Percentiles rank a stretch among this genome's conserved stretches.
Conservation (phyloP, 805 yeast genomes). For the Kurtzmaniella cleridarum region DNA sequence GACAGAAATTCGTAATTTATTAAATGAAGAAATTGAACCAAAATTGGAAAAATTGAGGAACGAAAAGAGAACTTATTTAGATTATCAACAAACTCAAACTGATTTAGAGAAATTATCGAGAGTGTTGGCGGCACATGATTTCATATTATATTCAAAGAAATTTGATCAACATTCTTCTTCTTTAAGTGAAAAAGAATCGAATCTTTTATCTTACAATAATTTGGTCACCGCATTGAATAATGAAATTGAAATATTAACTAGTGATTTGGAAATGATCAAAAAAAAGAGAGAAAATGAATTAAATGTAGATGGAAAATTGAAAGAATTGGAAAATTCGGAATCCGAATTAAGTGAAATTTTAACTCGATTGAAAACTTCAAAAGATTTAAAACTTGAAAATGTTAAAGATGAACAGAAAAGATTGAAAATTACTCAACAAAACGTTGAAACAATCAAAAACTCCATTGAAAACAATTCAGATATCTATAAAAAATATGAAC, state of each 20-base stretch:
- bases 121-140: conserved; percentile 76
- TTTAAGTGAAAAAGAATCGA: conserved; percentile 35
- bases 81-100: conserved; percentile 78
- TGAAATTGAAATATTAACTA: conserved; percentile 56
- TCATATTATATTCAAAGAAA: conserved; percentile 35
- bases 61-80: conserved; percentile 79
- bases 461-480: conserved; percentile 31
- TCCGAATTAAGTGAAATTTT: conserved; percentile 53
- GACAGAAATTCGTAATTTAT: conserved; percentile 63
- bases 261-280: conserved; percentile 54
- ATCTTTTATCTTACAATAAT: conserved; percentile 35
- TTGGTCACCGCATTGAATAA: conserved; percentile 41
- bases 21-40: conserved; percentile 89
- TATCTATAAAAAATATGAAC: conserved; percentile 36
- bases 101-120: conserved; percentile 72
- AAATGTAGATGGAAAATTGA: conserved; percentile 54
- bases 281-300: conserved; percentile 51
- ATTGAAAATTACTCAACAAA: conserved; percentile 24
- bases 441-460: conserved; percentile 26
- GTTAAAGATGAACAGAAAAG: conserved; percentile 47
- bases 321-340: conserved; percentile 55
- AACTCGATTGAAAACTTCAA: conserved; percentile 63
- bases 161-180: conserved; percentile 40
- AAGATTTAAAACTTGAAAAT: conserved; percentile 53
- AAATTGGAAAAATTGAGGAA: conserved; percentile 73